phyloP scores from a whole-genome alignment of 257 asterid genomes.

The Coffea canephora region DNA sequence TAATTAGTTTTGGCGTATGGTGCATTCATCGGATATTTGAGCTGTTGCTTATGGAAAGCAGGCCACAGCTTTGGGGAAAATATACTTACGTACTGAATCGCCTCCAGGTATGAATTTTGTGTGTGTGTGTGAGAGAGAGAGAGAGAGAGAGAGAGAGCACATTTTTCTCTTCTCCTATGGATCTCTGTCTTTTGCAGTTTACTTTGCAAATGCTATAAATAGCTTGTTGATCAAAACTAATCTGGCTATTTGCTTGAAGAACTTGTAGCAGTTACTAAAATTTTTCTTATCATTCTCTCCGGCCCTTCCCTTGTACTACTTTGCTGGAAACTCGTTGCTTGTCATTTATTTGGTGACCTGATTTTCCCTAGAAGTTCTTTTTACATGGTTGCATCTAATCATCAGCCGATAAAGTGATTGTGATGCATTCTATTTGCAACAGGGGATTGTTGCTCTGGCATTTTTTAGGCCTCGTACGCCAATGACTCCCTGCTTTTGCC shows the following conservation, averaged over 20 bases:
- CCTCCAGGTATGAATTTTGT: conserved; percentile 62
- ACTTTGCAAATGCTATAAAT: background rate
- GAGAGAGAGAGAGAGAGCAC: background rate
- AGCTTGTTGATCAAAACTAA: background rate
- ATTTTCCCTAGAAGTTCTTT: background rate
- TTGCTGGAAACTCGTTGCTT: background rate
- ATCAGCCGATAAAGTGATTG: background rate
- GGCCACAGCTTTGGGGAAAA: conserved; percentile 99
- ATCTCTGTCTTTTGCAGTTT: background rate
- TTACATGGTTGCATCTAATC: background rate
- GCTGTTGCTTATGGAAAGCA: conserved; percentile 89
- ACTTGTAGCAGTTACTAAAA: background rate
- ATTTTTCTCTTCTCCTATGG: background rate
- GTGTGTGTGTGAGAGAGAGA: background rate
- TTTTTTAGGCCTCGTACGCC: conserved; percentile 73
- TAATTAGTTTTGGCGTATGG: conserved; percentile 97
- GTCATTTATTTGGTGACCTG: background rate
- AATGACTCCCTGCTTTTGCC: conserved; percentile 81
- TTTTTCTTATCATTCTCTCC: background rate
- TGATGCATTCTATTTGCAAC: conserved; percentile 16
- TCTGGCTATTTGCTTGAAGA: background rate
- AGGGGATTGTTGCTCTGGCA: conserved; percentile 86
- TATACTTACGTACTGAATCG: conserved; percentile 91
- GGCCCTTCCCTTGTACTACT: background rate
- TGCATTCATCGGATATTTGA: conserved; percentile 93